Evolutionary conservation across 169 alveolate genomes (phyloP).

Genomic region (Perkinsus olseni): DNA sequence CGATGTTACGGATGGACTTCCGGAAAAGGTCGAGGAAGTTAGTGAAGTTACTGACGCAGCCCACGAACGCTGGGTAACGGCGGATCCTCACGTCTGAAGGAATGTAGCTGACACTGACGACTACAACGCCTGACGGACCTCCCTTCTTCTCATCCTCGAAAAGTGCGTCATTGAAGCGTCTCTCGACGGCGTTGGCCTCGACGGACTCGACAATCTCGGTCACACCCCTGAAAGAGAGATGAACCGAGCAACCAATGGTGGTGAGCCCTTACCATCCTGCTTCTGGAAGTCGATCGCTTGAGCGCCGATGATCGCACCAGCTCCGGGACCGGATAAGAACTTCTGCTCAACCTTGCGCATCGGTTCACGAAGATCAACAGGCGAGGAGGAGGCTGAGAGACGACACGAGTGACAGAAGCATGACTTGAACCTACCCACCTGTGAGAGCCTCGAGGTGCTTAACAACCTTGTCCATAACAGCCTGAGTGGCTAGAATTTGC

Average conservation of each 20-base stretch:
- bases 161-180: neutral
- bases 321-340: neutral
- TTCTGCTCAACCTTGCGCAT: neutral
- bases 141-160: neutral
- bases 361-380: neutral
- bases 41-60: conserved; percentile 1
- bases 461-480: neutral
- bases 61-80: neutral
- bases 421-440: neutral
- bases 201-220: conserved; percentile 6
- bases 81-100: neutral
- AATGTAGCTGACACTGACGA: no score
- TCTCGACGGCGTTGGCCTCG: conserved; percentile 7
- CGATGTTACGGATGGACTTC: neutral
- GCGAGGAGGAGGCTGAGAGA: neutral
- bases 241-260: neutral
- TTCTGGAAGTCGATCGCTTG: conserved; percentile 3
- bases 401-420: neutral
- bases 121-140: no score
- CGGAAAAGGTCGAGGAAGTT: conserved; percentile 5
- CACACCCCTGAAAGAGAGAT: neutral
- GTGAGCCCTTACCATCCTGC: neutral
- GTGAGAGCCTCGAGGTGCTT: neutral
- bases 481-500: neutral
- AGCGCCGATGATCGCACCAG: neutral